Evolutionary conservation across 2,329 filamentous ascomycete genomes (phyloP).

Genomic region (Lanzia echinophila): DNA sequence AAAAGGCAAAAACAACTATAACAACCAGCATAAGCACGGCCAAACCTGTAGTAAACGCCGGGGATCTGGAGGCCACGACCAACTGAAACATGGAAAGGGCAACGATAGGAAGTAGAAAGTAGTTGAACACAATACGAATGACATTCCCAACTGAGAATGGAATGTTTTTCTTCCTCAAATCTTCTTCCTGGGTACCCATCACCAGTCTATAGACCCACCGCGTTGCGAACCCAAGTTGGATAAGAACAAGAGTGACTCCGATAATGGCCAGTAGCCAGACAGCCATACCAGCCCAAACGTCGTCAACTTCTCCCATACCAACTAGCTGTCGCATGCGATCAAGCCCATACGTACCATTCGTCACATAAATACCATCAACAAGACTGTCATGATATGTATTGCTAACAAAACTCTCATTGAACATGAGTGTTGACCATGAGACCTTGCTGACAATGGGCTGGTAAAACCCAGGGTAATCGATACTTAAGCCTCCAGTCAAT

Average conservation of each 20-base stretch:
- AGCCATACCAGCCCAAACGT: conserved; percentile 93
- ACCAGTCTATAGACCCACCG: conserved; percentile 72
- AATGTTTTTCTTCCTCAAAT: conserved; percentile 83
- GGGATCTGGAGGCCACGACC: conserved; percentile 63
- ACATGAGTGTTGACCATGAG: conserved; percentile 85
- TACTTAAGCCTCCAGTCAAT: conserved; percentile 76
- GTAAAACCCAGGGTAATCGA: conserved; percentile 90
- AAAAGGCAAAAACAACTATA: conserved; percentile 66
- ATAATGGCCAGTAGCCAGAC: conserved; percentile 81
- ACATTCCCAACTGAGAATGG: conserved; percentile 77
- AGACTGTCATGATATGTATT: conserved; percentile 59
- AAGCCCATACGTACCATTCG: conserved; percentile 72
- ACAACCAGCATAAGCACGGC: conserved; percentile 69
- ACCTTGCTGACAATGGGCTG: conserved; percentile 84
- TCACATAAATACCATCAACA: conserved; percentile 79
- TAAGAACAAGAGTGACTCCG: conserved; percentile 56
- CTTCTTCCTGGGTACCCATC: conserved; percentile 70
- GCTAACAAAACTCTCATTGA: conserved; percentile 83
- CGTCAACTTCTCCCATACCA: conserved; percentile 67
- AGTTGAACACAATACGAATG: conserved; percentile 85
- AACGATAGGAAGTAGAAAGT: conserved; percentile 80
- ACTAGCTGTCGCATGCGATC: conserved; percentile 73
- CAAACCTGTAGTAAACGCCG: conserved; percentile 63
- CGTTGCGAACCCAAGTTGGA: conserved; percentile 68
- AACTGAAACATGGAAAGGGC: conserved; percentile 88